These are phyloP conservation scores for Rhizophora apiculata DNA, from an alignment of 345 rosid genomes.

Conservation along the genomic window DNA sequence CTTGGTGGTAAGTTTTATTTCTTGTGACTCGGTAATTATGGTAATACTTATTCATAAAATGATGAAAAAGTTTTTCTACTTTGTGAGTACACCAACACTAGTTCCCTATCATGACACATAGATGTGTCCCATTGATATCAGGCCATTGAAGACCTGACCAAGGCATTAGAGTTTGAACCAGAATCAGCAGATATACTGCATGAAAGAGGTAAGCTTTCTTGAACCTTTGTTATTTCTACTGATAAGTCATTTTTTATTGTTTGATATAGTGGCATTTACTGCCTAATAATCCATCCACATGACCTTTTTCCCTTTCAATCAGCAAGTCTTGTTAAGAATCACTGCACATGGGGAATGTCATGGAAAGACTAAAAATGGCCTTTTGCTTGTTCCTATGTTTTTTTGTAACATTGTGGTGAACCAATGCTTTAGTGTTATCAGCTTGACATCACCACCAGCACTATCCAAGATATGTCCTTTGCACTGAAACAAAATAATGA, in stretches of 20 bases:
- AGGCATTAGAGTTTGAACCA: constrained; percentile 87
- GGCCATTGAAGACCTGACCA: constrained; percentile 90
- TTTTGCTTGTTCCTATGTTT: constrained; percentile 1
- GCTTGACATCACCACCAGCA: neutral
- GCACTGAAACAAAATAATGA: neutral
- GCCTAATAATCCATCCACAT: neutral
- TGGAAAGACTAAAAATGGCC: neutral
- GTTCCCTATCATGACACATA: constrained; percentile 2
- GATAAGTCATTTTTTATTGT: neutral
- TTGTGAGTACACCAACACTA: neutral
- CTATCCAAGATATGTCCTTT: constrained; percentile 3
- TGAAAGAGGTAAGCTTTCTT: constrained; percentile 71
- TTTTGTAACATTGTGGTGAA: neutral
- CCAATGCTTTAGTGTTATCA: neutral
- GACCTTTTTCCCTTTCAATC: neutral
- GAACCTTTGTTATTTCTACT: neutral
- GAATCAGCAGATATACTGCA: constrained; percentile 82
- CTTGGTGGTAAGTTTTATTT: neutral
- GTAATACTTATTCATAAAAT: no score
- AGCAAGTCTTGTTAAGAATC: neutral
- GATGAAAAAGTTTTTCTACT: neutral
- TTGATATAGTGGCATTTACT: neutral
- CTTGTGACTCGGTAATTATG: no score
- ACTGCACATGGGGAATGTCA: neutral
- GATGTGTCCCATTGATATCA: constrained; percentile 34